Conservation (phyloP, 306 rosid genomes). For the Rosa multiflora region DNA sequence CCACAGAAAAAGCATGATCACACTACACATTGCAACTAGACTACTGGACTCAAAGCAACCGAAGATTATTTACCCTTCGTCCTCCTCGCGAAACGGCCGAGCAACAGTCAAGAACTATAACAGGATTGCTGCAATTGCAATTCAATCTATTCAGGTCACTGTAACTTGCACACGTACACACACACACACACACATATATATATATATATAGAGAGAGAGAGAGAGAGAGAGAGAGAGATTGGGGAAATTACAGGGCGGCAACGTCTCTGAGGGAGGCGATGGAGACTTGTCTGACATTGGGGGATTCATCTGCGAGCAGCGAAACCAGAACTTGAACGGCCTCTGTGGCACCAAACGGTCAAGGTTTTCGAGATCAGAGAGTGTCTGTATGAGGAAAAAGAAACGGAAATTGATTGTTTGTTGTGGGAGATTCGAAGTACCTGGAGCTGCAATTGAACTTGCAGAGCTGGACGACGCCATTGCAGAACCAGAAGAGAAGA, state of each 20-base stretch:
- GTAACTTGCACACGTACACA: background rate
- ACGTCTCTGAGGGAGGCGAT: conserved; percentile 80
- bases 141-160: background rate
- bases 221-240: conserved; percentile 8
- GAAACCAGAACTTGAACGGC: conserved; percentile 87
- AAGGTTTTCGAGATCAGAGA: conserved; percentile 24
- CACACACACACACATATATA: no score
- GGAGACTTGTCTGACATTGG: conserved; percentile 73
- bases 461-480: conserved; percentile 70
- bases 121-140: conserved; percentile 57
- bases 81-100: conserved; percentile 84
- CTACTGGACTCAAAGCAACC: background rate
- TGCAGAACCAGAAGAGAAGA: conserved; percentile 5
- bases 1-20: background rate
- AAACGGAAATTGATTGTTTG: background rate
- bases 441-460: conserved; percentile 67
- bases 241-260: conserved; percentile 53
- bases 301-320: conserved; percentile 75
- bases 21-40: background rate
- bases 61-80: conserved; percentile 57
- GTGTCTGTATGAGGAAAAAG: no score
- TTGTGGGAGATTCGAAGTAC: conserved; percentile 29
- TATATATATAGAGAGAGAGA: background rate
- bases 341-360: conserved; percentile 43
- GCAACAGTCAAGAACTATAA: conserved; percentile 86